A percentile compares a stretch with the other conserved stretches of the same genome.
phyloP scores from a whole-genome alignment of 306 rosid genomes.

The Prunus mume region DNA sequence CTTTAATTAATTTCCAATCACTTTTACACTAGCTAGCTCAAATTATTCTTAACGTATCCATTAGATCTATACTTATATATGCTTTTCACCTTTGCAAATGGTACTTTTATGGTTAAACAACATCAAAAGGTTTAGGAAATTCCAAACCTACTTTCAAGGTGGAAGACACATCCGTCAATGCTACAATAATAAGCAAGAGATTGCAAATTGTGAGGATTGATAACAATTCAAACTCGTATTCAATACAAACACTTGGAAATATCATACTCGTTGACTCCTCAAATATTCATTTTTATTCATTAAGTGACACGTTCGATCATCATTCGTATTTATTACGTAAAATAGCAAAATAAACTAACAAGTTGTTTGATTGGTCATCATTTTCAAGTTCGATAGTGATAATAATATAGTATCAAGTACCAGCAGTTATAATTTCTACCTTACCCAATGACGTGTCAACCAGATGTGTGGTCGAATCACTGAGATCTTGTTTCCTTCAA shows the following conservation, averaged over 20 bases:
- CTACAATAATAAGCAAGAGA: neutral
- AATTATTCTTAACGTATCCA: neutral
- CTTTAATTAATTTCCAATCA: neutral
- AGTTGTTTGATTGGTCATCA: no score
- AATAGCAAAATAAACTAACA: no score
- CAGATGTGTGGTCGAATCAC: neutral
- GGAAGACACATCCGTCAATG: neutral
- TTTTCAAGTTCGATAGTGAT: neutral
- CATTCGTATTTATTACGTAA: no score
- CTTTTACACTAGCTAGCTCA: neutral
- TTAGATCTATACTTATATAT: neutral
- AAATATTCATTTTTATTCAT: no score
- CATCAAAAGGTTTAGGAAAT: neutral
- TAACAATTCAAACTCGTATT: no score
- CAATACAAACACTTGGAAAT: no score
- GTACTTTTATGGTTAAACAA: slow-evolving; percentile 2
- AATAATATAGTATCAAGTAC: no score
- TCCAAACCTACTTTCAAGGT: neutral
- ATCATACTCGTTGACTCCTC: no score
- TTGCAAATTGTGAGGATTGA: neutral
- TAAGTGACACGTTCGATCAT: no score
- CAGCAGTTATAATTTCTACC: no score
- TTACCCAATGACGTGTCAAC: neutral
- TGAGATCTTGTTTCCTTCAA: neutral
- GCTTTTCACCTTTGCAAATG: neutral